Percentiles rank a stretch among this genome's conserved stretches.
Evolutionary conservation across 345 rosid species (phyloP).

Genomic region (Bruguiera sexangula): DNA sequence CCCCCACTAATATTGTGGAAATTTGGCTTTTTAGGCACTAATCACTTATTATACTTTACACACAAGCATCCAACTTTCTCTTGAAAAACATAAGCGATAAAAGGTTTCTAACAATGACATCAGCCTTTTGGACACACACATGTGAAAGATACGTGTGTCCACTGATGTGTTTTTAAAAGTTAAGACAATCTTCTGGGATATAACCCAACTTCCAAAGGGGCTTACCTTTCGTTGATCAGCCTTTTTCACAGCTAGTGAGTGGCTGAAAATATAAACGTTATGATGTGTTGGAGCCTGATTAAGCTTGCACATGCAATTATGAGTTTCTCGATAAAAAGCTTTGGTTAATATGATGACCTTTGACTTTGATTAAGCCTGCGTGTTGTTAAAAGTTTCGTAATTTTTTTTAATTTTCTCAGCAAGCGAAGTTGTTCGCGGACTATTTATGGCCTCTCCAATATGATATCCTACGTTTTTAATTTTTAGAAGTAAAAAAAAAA

Average conservation of each 20-base stretch:
- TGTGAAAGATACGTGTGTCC: slow-evolving; percentile 28
- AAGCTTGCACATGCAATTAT: no score
- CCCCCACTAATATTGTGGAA: slow-evolving; percentile 34
- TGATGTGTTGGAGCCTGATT: no score
- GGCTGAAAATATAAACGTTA: background rate
- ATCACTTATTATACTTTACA: slow-evolving; percentile 37
- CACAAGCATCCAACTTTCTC: slow-evolving; percentile 41
- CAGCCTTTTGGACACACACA: slow-evolving; percentile 34
- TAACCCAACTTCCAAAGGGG: slow-evolving; percentile 32
- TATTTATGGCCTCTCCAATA: no score
- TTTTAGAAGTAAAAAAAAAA: no score
- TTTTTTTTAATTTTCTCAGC: no score
- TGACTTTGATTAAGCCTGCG: no score
- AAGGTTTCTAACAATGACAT: slow-evolving; percentile 26
- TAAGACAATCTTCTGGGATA: slow-evolving; percentile 32
- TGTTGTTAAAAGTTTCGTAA: no score
- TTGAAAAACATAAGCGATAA: background rate
- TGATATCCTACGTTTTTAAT: no score
- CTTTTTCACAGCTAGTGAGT: background rate
- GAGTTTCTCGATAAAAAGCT: no score
- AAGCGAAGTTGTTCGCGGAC: no score
- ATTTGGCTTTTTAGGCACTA: slow-evolving; percentile 38
- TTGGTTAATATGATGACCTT: no score
- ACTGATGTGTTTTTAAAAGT: slow-evolving; percentile 41
- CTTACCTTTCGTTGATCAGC: slow-evolving; percentile 19